These are phyloP conservation scores for Entomortierella lignicola DNA, from an alignment of 192 early-diverging fungal species.

Conservation along the genomic window DNA sequence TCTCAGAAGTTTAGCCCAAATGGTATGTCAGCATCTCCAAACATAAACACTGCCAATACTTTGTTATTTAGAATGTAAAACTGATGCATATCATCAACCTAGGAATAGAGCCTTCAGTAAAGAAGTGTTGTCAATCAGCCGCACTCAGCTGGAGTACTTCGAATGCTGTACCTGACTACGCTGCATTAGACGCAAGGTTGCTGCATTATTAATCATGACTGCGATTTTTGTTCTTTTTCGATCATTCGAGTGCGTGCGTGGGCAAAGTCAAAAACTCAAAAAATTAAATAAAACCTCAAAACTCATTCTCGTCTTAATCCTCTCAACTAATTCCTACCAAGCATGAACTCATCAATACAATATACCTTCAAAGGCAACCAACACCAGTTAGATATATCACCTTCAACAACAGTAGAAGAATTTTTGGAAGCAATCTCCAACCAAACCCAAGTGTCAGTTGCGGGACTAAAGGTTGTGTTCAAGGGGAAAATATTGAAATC, in stretches of 20 bases:
- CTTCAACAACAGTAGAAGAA: not conserved
- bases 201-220: too few species aligned
- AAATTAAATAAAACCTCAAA: not conserved
- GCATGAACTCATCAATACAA: constrained; percentile 20
- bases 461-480: constrained; percentile 36
- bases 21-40: too few species aligned
- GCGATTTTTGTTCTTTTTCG: constrained; percentile 11
- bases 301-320: not conserved
- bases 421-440: constrained; percentile 19
- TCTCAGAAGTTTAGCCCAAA: too few species aligned
- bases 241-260: not conserved
- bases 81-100: too few species aligned
- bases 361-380: constrained; percentile 42
- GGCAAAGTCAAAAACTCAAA: not conserved
- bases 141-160: too few species aligned
- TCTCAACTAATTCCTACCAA: too few species aligned
- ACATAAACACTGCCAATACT: too few species aligned
- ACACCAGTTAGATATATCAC: not conserved
- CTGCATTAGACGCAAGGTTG: too few species aligned
- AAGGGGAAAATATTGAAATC: constrained; percentile 28
- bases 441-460: constrained; percentile 19
- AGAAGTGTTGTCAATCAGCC: too few species aligned
- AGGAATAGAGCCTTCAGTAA: too few species aligned
- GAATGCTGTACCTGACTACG: too few species aligned
- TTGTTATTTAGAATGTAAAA: too few species aligned